phyloP scores from a whole-genome alignment of 768 basidiomycete species.

The Boletus fagicola region DNA sequence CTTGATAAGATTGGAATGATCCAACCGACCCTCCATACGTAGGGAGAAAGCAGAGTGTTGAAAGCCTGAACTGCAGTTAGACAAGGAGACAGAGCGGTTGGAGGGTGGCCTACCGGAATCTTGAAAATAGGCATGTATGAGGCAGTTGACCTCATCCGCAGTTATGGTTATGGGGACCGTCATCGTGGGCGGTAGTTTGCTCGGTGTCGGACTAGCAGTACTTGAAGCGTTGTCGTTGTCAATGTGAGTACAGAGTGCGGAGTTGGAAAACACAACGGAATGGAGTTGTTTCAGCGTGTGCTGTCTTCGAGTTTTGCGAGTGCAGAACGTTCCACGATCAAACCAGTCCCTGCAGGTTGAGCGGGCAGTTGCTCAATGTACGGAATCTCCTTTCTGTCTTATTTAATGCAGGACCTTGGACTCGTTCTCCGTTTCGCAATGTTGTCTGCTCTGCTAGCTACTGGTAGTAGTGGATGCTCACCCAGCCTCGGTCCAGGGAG shows the following conservation, averaged over 20 bases:
- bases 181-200: conserved; percentile 22
- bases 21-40: conserved; percentile 68
- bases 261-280: conserved; percentile 24
- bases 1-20: conserved; percentile 62
- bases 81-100: conserved; percentile 2
- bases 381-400: not conserved
- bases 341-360: not conserved
- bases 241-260: conserved; percentile 14
- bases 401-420: not conserved
- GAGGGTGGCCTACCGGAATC: conserved; percentile 61
- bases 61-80: conserved; percentile 51
- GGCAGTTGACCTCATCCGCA: conserved; percentile 82
- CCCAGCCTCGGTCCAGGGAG: not conserved
- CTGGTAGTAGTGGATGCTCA: too few species aligned
- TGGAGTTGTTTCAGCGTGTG: not conserved
- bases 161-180: conserved; percentile 58
- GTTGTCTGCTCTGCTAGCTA: not conserved
- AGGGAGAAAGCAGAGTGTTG: conserved; percentile 81
- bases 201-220: not conserved
- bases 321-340: not conserved
- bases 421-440: not conserved
- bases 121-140: conserved; percentile 80
- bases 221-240: not conserved
- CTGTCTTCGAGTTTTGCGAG: not conserved
- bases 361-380: not conserved